phyloP scores from a whole-genome alignment of 495 filamentous ascomycete genomes.

The Xylaria scruposa region DNA sequence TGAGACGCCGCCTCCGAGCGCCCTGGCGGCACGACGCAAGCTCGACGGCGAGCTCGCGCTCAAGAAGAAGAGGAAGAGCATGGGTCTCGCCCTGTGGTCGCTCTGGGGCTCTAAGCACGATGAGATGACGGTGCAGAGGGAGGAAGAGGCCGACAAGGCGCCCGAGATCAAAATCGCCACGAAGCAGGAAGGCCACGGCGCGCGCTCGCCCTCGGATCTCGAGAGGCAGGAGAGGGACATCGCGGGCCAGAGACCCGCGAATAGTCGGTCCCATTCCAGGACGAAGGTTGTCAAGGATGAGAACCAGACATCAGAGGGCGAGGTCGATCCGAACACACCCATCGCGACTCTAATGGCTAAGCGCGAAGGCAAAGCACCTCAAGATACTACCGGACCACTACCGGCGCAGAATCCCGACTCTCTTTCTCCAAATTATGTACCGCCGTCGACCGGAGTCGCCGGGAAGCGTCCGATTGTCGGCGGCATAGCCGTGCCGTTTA shows the following conservation, averaged over 20 bases:
- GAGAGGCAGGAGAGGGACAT: conserved; percentile 39
- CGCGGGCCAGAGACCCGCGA: conserved; percentile 17
- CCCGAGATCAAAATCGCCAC: conserved; percentile 36
- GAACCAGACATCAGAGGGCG: conserved; percentile 41
- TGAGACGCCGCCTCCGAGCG: conserved; percentile 82
- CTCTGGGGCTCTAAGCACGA: conserved; percentile 89
- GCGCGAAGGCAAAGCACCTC: conserved; percentile 32
- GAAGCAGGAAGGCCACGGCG: conserved; percentile 45
- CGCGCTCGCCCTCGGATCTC: conserved; percentile 45
- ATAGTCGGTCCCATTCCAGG: conserved; percentile 44
- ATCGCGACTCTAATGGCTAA: conserved; percentile 42
- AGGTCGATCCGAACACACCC: conserved; percentile 41
- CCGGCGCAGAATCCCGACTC: conserved; percentile 25
- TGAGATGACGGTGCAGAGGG: conserved; percentile 67
- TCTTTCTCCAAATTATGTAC: conserved; percentile 33
- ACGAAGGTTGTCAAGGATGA: conserved; percentile 51
- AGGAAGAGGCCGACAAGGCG: conserved; percentile 48
- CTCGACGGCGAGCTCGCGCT: conserved; percentile 54
- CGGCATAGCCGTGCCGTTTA: conserved; percentile 61
- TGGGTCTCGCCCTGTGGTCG: conserved; percentile 82
- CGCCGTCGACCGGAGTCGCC: conserved; percentile 44
- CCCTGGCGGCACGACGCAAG: conserved; percentile 72
- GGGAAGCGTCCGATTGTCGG: conserved; percentile 56
- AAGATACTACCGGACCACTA: conserved; percentile 18
- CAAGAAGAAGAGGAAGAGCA: conserved; percentile 65